These are phyloP conservation scores for Mitragyna speciosa DNA, from an alignment of 257 asterid species.

Conservation along the genomic window DNA sequence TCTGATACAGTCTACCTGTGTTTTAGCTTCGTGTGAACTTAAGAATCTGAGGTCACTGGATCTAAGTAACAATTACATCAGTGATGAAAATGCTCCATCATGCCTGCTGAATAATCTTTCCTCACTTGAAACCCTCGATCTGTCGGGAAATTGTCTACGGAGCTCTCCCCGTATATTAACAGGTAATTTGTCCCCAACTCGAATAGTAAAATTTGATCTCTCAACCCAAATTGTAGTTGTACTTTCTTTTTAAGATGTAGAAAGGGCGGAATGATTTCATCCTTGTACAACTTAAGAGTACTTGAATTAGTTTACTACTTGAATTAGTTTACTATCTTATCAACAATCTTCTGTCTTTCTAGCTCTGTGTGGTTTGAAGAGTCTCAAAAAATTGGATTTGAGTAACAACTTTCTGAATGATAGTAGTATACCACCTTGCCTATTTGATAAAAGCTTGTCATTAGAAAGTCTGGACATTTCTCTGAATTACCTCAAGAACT, in stretches of 20 bases:
- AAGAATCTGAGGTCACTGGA: slow-evolving; percentile 8
- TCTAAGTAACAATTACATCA: slow-evolving; percentile 5
- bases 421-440: slow-evolving; percentile 15
- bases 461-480: slow-evolving; percentile 22
- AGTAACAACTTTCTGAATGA: background rate
- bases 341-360: background rate
- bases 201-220: background rate
- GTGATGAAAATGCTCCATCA: background rate
- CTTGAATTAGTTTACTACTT: background rate
- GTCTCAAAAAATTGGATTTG: slow-evolving; percentile 1
- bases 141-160: background rate
- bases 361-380: slow-evolving; percentile 8
- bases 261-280: background rate
- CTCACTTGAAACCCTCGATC: slow-evolving; percentile 4
- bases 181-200: background rate
- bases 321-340: too few species aligned
- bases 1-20: background rate
- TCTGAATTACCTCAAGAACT: slow-evolving; percentile 20
- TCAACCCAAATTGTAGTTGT: background rate
- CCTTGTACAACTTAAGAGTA: background rate
- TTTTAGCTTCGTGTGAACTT: slow-evolving; percentile 4
- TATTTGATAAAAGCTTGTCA: slow-evolving; percentile 9
- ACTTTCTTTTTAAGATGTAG: too few species aligned
- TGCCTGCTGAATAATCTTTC: slow-evolving; percentile 7
- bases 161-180: slow-evolving; percentile 1